Conservation (phyloP, 495 filamentous ascomycete species). For the Tuber aestivum region DNA sequence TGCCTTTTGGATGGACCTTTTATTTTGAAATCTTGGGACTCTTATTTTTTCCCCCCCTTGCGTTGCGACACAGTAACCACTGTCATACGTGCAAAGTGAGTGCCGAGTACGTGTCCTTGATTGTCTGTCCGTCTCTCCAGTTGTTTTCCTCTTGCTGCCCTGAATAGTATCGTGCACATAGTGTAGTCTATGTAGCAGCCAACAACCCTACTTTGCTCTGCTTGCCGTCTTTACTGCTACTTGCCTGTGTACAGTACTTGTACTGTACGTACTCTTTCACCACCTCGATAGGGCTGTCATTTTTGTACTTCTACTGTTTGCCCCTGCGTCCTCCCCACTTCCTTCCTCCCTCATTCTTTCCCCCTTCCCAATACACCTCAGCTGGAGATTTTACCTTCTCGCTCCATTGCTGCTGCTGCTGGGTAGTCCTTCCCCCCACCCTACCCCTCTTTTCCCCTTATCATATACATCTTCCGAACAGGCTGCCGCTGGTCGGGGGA, state of each 20-base stretch:
- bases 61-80: background rate
- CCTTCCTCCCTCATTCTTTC: background rate
- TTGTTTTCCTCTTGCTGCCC: background rate
- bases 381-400: background rate
- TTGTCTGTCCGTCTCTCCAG: background rate
- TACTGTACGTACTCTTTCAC: too few species aligned
- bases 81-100: background rate
- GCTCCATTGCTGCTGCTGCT: constrained; percentile 1
- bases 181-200: background rate
- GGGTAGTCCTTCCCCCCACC: constrained; percentile 10
- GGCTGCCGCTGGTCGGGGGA: constrained; percentile 5
- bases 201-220: background rate
- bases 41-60: background rate
- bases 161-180: background rate
- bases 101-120: background rate
- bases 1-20: background rate
- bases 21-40: background rate
- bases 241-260: background rate
- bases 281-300: background rate
- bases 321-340: background rate
- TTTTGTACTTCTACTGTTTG: background rate
- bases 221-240: background rate
- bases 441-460: constrained; percentile 8
- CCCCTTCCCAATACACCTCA: background rate
- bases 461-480: constrained; percentile 16